These are phyloP conservation scores for Aspergillus novofumigatus DNA, from an alignment of 2,329 filamentous ascomycete species.

Conservation along the genomic window DNA sequence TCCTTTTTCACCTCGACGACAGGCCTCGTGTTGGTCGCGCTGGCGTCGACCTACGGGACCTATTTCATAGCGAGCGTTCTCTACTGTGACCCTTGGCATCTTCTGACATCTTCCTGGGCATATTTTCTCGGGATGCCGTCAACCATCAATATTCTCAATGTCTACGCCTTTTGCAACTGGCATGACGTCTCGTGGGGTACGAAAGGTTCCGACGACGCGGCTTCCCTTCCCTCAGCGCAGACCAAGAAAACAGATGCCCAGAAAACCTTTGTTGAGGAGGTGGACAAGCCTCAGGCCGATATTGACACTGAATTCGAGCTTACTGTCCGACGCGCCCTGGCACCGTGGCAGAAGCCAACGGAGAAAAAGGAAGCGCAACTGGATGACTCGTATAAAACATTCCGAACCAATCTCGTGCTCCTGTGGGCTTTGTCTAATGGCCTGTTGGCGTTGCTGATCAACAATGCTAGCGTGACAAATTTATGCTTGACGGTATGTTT, in stretches of 20 bases:
- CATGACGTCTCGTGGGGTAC: constrained; percentile 99
- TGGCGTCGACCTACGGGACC: constrained; percentile 91
- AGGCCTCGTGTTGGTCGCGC: constrained; percentile 89
- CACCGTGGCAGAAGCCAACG: constrained; percentile 71
- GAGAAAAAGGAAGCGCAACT: constrained; percentile 81
- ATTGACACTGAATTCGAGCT: constrained; percentile 96
- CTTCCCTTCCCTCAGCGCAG: constrained; percentile 83
- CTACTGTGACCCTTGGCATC: constrained; percentile 99
- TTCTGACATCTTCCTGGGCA: constrained; percentile 96
- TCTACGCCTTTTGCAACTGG: constrained; percentile 99
- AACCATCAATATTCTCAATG: constrained; percentile 98
- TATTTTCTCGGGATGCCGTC: constrained; percentile 92
- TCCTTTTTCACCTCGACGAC: constrained; percentile 78
- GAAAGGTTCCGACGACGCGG: constrained; percentile 94
- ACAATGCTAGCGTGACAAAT: constrained; percentile 75
- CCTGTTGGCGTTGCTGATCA: constrained; percentile 78
- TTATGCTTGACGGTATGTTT: constrained; percentile 81
- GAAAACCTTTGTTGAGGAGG: constrained; percentile 83
- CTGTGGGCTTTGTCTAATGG: constrained; percentile 95
- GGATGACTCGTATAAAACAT: constrained; percentile 98
- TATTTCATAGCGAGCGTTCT: constrained; percentile 97
- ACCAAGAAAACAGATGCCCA: constrained; percentile 88
- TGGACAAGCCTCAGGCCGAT: constrained; percentile 94
- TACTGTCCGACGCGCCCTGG: constrained; percentile 88
- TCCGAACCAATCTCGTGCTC: constrained; percentile 93